Base-by-base conservation (phyloP, 1,284 basidiomycete genomes). In the Entoloma clypeatum region DNA sequence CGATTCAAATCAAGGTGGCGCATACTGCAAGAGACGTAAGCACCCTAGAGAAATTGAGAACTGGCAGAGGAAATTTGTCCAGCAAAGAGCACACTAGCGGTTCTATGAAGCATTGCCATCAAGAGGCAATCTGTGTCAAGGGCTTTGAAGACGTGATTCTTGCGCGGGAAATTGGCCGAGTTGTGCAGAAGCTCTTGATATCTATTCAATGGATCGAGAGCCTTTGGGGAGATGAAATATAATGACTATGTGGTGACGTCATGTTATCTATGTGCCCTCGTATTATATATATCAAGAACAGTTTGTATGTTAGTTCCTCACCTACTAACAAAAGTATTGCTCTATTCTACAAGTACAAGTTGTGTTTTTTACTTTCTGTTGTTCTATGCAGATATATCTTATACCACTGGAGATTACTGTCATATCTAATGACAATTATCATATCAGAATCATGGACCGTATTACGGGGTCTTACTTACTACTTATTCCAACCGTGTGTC, bases 1-100 rank as follows among this genome's bases (percentile, higher is more conserved):
- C 25, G 23, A 19, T 17, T 9, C 6, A 21, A 32, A 13, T 46
- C 58, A 30, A 44, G 44, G 40, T 37, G 41, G 45, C 47, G 49
- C 46, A 36, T 35, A 33, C 29, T 35, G 24, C 18, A 28, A 21
- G 19, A 42, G 22, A 14, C 35, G 41, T 22, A 35, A 32, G 16
- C 35, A 55, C 62, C 6, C 76, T 75, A 1, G 45, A 52, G 23
- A 67, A 52, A 19, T 59, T 81, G 56, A 69, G 68, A 44, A 68
- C 71, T 1, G 74, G 74, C 42, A 57, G 65, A 45, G 57, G 14
- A 49, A 48, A 45, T 6, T 45, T 42, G 32, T 31, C 39, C 3
- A 46, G 47, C 21, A 59, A 53, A 43, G 47, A 54, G 22, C 44
- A 47, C 22, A 47, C 40, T 36, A 39, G 57, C 13, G 46, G 44